phyloP scores from a whole-genome alignment of 805 yeast species.

The Candida qinlingensis region DNA sequence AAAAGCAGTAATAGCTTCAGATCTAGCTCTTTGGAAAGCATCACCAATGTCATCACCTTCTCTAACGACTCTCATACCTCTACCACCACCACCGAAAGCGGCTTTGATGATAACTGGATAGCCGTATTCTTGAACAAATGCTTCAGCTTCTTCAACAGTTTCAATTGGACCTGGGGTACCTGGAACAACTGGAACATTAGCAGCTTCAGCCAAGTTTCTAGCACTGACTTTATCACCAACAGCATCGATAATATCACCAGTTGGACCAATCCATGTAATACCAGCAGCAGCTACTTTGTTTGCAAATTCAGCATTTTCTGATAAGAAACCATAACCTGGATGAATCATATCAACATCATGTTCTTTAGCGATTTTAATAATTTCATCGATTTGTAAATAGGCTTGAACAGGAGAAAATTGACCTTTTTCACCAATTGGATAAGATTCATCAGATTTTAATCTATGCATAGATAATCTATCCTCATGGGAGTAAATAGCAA shows the following conservation, averaged over 20 bases:
- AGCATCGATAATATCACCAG: constrained; percentile 78
- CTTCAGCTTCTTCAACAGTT: constrained; percentile 66
- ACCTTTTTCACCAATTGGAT: constrained; percentile 84
- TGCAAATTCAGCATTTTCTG: constrained; percentile 94
- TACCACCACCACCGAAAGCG: constrained; percentile 99
- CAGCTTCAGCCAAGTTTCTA: constrained; percentile 74
- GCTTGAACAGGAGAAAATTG: constrained; percentile 95
- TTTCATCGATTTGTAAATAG: constrained; percentile 91
- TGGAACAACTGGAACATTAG: constrained; percentile 90
- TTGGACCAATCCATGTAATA: constrained; percentile 95
- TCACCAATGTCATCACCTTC: constrained; percentile 92
- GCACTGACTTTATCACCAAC: constrained; percentile 98
- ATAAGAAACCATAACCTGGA: constrained; percentile 91
- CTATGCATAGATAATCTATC: constrained; percentile 94
- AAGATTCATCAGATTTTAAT: constrained; percentile 90
- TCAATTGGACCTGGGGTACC: constrained; percentile 98
- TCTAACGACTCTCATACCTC: constrained; percentile 98
- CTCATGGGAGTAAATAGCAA: constrained; percentile 94
- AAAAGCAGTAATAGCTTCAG: constrained; percentile 93
- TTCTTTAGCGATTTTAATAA: constrained; percentile 74
- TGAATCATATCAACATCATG: constrained; percentile 83
- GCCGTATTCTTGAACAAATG: constrained; percentile 79
- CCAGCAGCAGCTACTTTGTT: constrained; percentile 85
- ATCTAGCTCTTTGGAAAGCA: constrained; percentile 88
- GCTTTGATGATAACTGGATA: constrained; percentile 97